Conservation (phyloP, 768 basidiomycete genomes). For the Grammothele lineata region DNA sequence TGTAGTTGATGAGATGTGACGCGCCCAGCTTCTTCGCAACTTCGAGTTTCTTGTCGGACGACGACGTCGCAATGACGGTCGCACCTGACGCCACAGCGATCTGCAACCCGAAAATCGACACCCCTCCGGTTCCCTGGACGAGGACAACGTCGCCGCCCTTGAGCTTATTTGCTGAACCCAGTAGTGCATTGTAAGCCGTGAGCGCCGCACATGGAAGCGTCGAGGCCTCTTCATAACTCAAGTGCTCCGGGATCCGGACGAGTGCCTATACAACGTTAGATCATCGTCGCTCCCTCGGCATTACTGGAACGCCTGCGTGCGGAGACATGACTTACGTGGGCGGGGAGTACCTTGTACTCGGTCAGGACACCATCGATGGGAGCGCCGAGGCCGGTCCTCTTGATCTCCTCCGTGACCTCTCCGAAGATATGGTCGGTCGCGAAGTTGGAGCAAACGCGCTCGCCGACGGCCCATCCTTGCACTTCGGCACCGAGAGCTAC, state of each 20-base stretch:
- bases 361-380: slow-evolving; percentile 48
- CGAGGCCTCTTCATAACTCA: slow-evolving; percentile 61
- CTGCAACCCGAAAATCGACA: slow-evolving; percentile 55
- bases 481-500: slow-evolving; percentile 38
- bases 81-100: slow-evolving; percentile 62
- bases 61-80: slow-evolving; percentile 62
- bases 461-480: slow-evolving; percentile 48
- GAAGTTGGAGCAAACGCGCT: slow-evolving; percentile 55
- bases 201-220: slow-evolving; percentile 61
- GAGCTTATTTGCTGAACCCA: slow-evolving; percentile 37
- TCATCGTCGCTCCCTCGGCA: too few species aligned
- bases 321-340: slow-evolving; percentile 28
- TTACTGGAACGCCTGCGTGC: too few species aligned
- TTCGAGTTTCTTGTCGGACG: slow-evolving; percentile 59
- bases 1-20: slow-evolving; percentile 60
- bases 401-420: slow-evolving; percentile 33
- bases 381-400: slow-evolving; percentile 40
- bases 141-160: slow-evolving; percentile 58
- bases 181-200: slow-evolving; percentile 60
- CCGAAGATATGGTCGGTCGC: slow-evolving; percentile 44
- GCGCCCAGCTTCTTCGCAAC: slow-evolving; percentile 48
- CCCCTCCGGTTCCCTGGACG: slow-evolving; percentile 53
- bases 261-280: slow-evolving; percentile 25
- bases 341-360: slow-evolving; percentile 49
- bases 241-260: slow-evolving; percentile 49